These are phyloP conservation scores for Solanum ahanhuiri DNA, from an alignment of 257 asterid species.

Conservation along the genomic window DNA sequence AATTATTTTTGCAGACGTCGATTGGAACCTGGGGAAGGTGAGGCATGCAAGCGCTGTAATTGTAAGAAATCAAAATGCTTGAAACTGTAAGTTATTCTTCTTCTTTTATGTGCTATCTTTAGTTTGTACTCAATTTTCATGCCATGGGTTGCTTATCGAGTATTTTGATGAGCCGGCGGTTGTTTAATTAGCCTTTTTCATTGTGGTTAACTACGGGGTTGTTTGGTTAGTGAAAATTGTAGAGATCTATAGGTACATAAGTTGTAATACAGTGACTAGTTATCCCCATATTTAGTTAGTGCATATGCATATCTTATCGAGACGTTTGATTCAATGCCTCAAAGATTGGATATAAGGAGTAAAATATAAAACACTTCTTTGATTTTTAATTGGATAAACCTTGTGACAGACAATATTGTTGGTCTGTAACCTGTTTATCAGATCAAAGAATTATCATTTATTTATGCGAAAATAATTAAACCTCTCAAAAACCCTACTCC, in stretches of 20 bases:
- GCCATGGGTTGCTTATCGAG: background rate
- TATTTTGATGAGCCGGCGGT: background rate
- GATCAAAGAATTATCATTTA: background rate
- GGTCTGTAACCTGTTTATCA: background rate
- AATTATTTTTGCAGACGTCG: conserved; percentile 40
- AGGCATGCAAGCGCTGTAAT: conserved; percentile 80
- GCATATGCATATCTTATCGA: background rate
- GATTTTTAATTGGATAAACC: background rate
- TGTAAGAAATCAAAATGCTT: conserved; percentile 97
- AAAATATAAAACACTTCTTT: background rate
- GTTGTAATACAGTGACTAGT: background rate
- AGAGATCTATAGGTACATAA: background rate
- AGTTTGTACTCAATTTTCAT: background rate
- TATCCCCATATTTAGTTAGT: background rate
- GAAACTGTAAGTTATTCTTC: conserved; percentile 61
- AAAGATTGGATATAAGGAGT: background rate
- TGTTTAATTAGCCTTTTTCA: background rate
- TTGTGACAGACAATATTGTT: background rate
- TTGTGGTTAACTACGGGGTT: background rate
- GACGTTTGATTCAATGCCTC: background rate
- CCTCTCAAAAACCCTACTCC: conserved; percentile 18
- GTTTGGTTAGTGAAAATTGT: background rate
- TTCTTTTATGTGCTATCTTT: background rate
- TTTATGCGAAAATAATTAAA: background rate
- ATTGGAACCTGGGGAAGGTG: conserved; percentile 55